Conservation (phyloP, 192 early-diverging fungal species). For the Podochytrium sp. region DNA sequence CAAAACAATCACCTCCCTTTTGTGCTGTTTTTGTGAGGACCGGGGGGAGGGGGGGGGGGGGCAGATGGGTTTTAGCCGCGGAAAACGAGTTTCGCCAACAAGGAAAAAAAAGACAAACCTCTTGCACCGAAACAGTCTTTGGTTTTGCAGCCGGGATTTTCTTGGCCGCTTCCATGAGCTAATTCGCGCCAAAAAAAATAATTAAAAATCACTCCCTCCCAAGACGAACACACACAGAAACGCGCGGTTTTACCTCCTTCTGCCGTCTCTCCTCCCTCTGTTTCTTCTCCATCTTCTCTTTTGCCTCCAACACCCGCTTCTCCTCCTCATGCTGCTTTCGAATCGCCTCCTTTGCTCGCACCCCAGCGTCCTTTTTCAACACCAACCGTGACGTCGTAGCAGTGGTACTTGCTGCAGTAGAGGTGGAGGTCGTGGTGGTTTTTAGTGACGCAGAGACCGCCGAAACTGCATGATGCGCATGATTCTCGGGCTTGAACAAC, state of each 20-base stretch:
- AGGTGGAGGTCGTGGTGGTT: neutral
- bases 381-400: neutral
- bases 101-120: neutral
- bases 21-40: too few relatives aligned
- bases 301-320: neutral
- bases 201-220: neutral
- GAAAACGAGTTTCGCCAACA: too few relatives aligned
- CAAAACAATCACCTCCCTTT: neutral
- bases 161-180: neutral
- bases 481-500: neutral
- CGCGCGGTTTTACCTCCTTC: too few relatives aligned
- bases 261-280: neutral
- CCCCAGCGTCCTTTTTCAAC: conserved; percentile 3
- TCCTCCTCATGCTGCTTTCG: neutral
- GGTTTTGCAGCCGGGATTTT: neutral
- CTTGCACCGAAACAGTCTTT: neutral
- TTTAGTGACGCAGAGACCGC: neutral
- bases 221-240: neutral
- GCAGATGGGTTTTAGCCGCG: too few relatives aligned
- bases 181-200: neutral
- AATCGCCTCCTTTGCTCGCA: neutral
- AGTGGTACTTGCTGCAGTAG: too few relatives aligned
- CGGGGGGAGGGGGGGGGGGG: too few relatives aligned
- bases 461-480: too few relatives aligned
- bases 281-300: neutral